Base-by-base conservation (phyloP, 805 yeast species). In the Ogataea zsoltii region DNA sequence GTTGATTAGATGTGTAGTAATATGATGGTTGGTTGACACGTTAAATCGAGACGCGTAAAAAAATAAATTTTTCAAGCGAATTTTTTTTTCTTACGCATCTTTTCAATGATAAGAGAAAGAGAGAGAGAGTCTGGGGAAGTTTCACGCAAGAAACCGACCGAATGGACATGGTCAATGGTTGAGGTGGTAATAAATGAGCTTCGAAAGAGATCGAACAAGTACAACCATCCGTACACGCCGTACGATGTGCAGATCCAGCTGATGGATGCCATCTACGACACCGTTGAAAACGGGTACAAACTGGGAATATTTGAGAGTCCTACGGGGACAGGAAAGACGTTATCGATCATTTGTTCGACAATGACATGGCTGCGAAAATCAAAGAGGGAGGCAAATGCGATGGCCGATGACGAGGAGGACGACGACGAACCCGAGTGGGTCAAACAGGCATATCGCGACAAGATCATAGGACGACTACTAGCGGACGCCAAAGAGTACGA, bases 291-390 rank as follows among this genome's bases (percentile, higher is more conserved):
- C 11, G 63, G 58, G 35, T 76, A 72, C 56, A 88, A 85, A 59
- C 70, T 91, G 2, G 96, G 95, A 0, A 71, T 91, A 1, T 83
- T 91, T 57, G 97, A 91, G 61, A 84, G 94, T 46, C 98, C 98
- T 0, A 91, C 98, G 0, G 98, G 98, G 6, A 88, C 91, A 1
- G 97, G 98, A 2, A 91, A 91, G 64, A 90, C 97, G 0, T 68
- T 92, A 2, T 88, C 96, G 0, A 66, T 91, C 37, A 85, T 92
- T 3, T 92, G 97, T 60, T 79, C 95, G 0, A 71, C 92, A 0
- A 75, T 91, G 77, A 79, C 91, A 0, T 91, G 96, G 96, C 69
- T 91, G 16, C 46, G 69, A 29, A 53, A 56, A 15, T 42, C 53
- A 36, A 61, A 60, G 35, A 42, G 53, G 38, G 54, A 28, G 63